Percentiles rank a stretch among this genome's conserved stretches.
Conservation (phyloP, 2,329 filamentous ascomycete genomes). For the Pseudogymnoascus destructans region DNA sequence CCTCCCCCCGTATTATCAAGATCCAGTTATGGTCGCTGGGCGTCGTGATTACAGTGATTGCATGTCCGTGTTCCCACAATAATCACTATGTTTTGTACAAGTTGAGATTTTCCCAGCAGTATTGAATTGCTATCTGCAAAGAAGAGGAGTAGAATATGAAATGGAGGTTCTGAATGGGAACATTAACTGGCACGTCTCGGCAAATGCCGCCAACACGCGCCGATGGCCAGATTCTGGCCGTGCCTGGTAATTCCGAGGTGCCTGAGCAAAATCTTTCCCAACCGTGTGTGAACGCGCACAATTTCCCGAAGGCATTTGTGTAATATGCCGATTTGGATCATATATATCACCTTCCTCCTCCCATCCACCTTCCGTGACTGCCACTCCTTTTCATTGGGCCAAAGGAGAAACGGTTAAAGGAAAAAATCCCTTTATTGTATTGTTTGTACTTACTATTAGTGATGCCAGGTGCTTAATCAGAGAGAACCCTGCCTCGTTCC, state of each 20-base stretch:
- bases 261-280: constrained; percentile 1
- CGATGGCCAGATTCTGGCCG: constrained; percentile 5
- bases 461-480: background rate
- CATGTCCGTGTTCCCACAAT: constrained; percentile 7
- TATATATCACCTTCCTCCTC: too few species aligned
- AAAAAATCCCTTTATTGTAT: background rate
- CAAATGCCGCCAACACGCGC: constrained; percentile 3
- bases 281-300: background rate
- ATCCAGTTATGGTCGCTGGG: background rate
- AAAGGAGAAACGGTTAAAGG: background rate
- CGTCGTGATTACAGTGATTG: constrained; percentile 4
- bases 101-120: background rate
- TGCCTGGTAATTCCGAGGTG: constrained; percentile 7
- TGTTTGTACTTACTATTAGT: background rate
- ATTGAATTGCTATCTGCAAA: constrained; percentile 8
- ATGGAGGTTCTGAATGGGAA: constrained; percentile 9
- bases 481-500: background rate
- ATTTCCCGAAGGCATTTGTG: background rate
- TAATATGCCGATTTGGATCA: background rate
- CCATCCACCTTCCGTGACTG: background rate
- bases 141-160: constrained; percentile 2
- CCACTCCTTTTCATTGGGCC: background rate
- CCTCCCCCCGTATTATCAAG: constrained; percentile 5
- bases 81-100: constrained; percentile 3
- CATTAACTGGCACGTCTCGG: constrained; percentile 3